These are phyloP conservation scores for Medicago arabica DNA, from an alignment of 306 rosid genomes.

Conservation along the genomic window DNA sequence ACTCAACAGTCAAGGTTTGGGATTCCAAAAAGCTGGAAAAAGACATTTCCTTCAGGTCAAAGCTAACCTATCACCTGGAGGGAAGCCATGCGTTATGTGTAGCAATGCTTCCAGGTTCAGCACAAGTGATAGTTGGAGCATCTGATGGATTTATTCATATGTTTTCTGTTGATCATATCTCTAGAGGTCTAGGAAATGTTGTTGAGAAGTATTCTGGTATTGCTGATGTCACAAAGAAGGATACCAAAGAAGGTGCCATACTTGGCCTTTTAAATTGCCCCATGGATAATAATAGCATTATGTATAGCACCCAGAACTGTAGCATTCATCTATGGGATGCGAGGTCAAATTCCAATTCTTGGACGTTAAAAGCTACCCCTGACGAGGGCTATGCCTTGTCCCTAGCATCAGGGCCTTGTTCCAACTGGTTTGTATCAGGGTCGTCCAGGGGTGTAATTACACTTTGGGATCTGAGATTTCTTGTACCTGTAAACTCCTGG, in stretches of 20 bases:
- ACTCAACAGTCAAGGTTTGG: conserved; percentile 96
- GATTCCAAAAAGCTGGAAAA: conserved; percentile 92
- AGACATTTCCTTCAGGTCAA: conserved; percentile 96
- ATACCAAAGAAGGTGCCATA: conserved; percentile 90
- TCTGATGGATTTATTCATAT: conserved; percentile 89
- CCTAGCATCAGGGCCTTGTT: conserved; percentile 77
- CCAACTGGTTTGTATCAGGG: conserved; percentile 97
- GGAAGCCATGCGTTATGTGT: conserved; percentile 92
- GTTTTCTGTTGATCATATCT: conserved; percentile 90
- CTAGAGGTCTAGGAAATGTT: conserved; percentile 84
- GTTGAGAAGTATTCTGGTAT: conserved; percentile 96
- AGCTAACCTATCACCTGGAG: conserved; percentile 91
- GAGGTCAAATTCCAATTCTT: conserved; percentile 74
- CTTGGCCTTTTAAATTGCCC: conserved; percentile 72
- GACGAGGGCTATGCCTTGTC: conserved; percentile 90
- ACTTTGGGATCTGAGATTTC: conserved; percentile 97
- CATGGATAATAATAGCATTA: conserved; percentile 62
- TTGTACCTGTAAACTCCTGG: conserved; percentile 88
- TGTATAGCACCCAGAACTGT: conserved; percentile 93
- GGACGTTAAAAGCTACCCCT: conserved; percentile 81
- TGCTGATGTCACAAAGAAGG: conserved; percentile 89
- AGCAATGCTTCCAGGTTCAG: conserved; percentile 81
- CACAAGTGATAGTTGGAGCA: conserved; percentile 93
- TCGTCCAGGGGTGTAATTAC: conserved; percentile 93
- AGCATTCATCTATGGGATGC: conserved; percentile 98